Base-by-base conservation (phyloP, 805 yeast species). In the Ascoidea tarda region DNA sequence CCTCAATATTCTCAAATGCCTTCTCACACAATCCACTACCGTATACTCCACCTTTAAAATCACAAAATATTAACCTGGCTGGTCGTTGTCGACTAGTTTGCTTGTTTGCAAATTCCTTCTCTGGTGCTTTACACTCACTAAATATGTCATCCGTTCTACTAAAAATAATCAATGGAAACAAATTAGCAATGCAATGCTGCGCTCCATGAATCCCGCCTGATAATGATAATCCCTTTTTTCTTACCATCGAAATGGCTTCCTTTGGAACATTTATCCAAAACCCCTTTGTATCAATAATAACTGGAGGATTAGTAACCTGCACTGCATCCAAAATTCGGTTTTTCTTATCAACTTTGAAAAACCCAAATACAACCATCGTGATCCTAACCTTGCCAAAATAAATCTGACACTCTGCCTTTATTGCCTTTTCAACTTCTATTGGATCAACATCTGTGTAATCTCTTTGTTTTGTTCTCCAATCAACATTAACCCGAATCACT, bases 151-250 rank as follows among this genome's bases (percentile, higher is more conserved):
- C 84, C 4, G 78, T 75, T 0, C 87, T 86, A 16, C 87, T 81
- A 10, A 81, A 79, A 5, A 89, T 79, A 54, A 78, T 82, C 32
- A 82, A 65, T 0, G 97, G 95, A 32, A 90, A 63, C 54, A 87
- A 74, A 49, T 86, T 82, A 76, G 93, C 82, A 1, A 93, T 69
- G 0, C 88, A 88, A 69, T 93, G 99, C 58, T 89, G 91, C 0
- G 96, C 95, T 1, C 95, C 97, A 68, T 93, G 99, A n/a, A 93
- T 87, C 0, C 93, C 95, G 5, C 87, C 99, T 0, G 98, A 91
- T 1, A 82, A 69, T 53, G 78, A 84, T 48, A 93, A 67, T 1
- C 70, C 59, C 58, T 88, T 87, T 3, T 63, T 65, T 3, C 71
- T 67, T 38, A 91, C 71, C 2, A 80, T 55, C 1, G 79, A 80